A percentile compares a stretch with the other conserved stretches of the same genome.
These are phyloP conservation scores for Penstemon eatonii DNA, from an alignment of 257 asterid species.

Conservation along the genomic window DNA sequence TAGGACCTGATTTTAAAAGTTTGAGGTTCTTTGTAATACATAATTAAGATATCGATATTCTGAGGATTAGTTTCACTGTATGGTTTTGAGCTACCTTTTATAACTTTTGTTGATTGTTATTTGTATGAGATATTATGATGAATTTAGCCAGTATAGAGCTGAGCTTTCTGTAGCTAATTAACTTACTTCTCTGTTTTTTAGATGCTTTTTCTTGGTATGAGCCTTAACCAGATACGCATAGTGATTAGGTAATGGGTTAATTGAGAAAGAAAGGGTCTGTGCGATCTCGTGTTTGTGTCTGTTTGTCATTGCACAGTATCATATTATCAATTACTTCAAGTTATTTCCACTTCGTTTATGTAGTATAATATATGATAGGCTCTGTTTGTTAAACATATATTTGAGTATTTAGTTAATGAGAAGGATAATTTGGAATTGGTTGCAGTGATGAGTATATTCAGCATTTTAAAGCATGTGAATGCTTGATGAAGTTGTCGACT, in stretches of 20 bases:
- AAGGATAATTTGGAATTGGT: conserved; percentile 24
- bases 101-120: too few relatives aligned
- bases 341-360: background rate
- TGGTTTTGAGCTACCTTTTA: too few relatives aligned
- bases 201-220: too few relatives aligned
- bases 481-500: conserved; percentile 53
- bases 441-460: conserved; percentile 48
- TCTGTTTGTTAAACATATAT: background rate
- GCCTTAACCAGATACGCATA: too few relatives aligned
- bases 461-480: conserved; percentile 33
- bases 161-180: too few relatives aligned
- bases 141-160: background rate
- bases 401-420: background rate
- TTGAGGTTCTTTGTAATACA: background rate
- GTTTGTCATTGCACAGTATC: background rate
- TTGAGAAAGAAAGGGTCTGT: too few relatives aligned
- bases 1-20: background rate
- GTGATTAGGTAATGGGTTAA: too few relatives aligned
- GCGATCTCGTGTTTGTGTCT: background rate
- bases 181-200: too few relatives aligned
- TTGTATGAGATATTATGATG: background rate
- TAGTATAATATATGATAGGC: background rate
- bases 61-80: too few relatives aligned
- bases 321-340: background rate
- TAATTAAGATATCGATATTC: too few relatives aligned